Conservation (phyloP, 371 early-diverging fungal genomes). For the Mucor mucedo region DNA sequence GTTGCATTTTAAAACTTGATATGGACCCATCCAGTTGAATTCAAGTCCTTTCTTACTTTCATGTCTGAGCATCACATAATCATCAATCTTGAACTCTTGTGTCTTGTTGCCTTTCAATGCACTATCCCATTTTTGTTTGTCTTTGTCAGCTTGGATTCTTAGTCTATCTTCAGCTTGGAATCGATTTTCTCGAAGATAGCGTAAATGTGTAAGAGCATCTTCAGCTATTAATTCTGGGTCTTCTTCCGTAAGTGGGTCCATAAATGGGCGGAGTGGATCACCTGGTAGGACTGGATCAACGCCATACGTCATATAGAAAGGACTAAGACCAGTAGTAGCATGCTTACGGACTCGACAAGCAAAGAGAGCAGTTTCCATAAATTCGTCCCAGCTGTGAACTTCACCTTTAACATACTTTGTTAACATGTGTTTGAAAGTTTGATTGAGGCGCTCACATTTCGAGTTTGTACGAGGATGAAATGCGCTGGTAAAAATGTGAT, state of each 20-base stretch:
- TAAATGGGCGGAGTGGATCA: constrained; percentile 9
- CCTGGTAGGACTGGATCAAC: constrained; percentile 20
- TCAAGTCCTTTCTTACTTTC: constrained; percentile 14
- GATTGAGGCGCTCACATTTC: constrained; percentile 32
- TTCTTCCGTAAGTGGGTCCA: not conserved
- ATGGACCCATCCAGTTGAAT: constrained; percentile 19
- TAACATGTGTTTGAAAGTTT: constrained; percentile 7
- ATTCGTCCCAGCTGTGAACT: constrained; percentile 11
- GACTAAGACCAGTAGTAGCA: constrained; percentile 1
- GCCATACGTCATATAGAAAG: constrained; percentile 25
- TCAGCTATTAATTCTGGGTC: constrained; percentile 6
- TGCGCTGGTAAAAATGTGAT: no score
- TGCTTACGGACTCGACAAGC: constrained; percentile 17
- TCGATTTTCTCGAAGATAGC: not conserved
- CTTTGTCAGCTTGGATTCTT: not conserved
- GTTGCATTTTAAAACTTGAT: no score
- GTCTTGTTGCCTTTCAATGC: not conserved
- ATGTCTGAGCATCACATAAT: constrained; percentile 7
- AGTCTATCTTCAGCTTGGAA: not conserved
- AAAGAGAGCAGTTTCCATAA: constrained; percentile 13
- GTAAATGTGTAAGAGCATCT: not conserved
- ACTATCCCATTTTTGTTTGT: constrained; percentile 29
- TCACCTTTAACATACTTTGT: constrained; percentile 9
- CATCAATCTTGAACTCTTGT: constrained; percentile 1
- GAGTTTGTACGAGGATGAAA: constrained; percentile 17